Evolutionary conservation across 176 grass and related monocot species (phyloP).

Genomic region (Carex scoparia): DNA sequence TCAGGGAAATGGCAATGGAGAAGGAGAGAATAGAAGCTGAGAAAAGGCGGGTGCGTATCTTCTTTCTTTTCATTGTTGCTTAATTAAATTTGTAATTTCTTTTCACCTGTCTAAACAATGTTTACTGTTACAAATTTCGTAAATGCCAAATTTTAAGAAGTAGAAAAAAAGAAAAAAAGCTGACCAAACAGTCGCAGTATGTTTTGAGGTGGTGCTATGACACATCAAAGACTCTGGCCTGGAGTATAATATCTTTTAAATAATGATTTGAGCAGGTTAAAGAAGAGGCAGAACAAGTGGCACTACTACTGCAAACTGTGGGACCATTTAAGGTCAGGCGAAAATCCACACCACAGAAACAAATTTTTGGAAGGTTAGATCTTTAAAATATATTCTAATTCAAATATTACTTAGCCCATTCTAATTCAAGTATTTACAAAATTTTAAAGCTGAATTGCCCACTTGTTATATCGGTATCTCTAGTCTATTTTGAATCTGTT

Average conservation of each 20-base stretch:
- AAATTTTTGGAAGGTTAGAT: conserved; percentile 85
- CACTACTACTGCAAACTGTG: conserved; percentile 68
- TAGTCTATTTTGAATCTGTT: not conserved
- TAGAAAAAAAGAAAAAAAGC: not conserved
- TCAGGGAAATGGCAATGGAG: conserved; percentile 83
- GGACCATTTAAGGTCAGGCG: conserved; percentile 86
- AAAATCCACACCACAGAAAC: conserved; percentile 80
- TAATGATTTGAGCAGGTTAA: conserved; percentile 55
- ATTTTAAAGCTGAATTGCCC: not conserved
- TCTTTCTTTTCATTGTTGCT: not conserved
- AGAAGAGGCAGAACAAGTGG: conserved; percentile 85
- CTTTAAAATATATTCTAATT: not conserved
- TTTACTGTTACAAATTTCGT: not conserved
- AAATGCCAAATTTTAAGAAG: not conserved
- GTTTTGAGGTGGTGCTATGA: not conserved
- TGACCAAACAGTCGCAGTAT: not conserved
- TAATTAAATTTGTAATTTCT: not conserved
- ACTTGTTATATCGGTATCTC: too few species aligned
- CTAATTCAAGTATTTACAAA: not conserved
- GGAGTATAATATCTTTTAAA: not conserved
- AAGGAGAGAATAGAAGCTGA: conserved; percentile 88
- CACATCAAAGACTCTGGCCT: not conserved
- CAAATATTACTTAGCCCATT: too few species aligned
- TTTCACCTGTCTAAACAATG: not conserved
- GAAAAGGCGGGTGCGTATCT: conserved; percentile 50